Evolutionary conservation across 2,329 filamentous ascomycete genomes (phyloP).

Genomic region (Aquanectria penicillioides): DNA sequence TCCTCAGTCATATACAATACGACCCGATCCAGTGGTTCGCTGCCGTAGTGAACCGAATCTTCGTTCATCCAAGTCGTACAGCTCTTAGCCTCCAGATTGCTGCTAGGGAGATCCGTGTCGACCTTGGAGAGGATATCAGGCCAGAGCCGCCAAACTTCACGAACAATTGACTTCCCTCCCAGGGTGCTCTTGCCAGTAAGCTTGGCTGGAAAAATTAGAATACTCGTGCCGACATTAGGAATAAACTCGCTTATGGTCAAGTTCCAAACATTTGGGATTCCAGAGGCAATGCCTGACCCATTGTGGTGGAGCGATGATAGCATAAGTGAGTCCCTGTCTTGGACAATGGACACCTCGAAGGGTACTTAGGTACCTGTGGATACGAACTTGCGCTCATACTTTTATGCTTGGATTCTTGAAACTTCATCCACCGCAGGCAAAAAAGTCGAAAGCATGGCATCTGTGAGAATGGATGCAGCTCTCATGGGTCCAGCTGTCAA

Average conservation of each 20-base stretch:
- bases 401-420: slow-evolving; percentile 39
- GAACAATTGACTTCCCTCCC: slow-evolving; percentile 16
- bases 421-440: slow-evolving; percentile 42
- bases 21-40: slow-evolving; percentile 46
- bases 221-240: slow-evolving; percentile 22
- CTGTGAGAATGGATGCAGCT: slow-evolving; percentile 40
- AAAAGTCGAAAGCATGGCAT: slow-evolving; percentile 41
- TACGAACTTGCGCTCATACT: slow-evolving; percentile 29
- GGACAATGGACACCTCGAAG: slow-evolving; percentile 30
- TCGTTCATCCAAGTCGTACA: slow-evolving; percentile 46
- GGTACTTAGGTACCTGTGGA: background rate
- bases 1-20: slow-evolving; percentile 42
- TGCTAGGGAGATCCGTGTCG: slow-evolving; percentile 43
- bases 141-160: slow-evolving; percentile 45
- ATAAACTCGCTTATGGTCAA: slow-evolving; percentile 37
- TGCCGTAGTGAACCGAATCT: slow-evolving; percentile 49
- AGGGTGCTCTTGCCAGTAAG: slow-evolving; percentile 22
- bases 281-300: slow-evolving; percentile 31
- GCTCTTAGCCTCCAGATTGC: slow-evolving; percentile 30
- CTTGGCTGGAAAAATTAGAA: slow-evolving; percentile 42
- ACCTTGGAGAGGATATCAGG: slow-evolving; percentile 25
- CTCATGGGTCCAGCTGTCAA: slow-evolving; percentile 45
- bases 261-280: slow-evolving; percentile 35
- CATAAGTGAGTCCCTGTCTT: slow-evolving; percentile 40
- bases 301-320: slow-evolving; percentile 36